phyloP scores from a whole-genome alignment of 2,329 filamentous ascomycete genomes.

The Aspergillus pseudoterreus region DNA sequence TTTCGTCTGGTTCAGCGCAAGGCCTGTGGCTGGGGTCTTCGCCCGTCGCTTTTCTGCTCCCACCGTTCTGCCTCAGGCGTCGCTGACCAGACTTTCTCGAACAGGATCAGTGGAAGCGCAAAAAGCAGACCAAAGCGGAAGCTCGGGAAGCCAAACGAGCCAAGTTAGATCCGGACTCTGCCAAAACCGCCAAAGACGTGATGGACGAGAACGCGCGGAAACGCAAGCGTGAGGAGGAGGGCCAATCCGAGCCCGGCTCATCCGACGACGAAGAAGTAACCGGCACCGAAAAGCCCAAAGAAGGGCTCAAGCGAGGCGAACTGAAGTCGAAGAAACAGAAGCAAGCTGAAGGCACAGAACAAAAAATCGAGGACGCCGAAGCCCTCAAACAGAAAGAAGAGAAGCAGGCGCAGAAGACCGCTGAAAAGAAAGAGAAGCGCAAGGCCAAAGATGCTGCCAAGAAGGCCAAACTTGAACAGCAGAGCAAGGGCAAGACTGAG shows the following conservation, averaged over 20 bases:
- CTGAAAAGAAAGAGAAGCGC: constrained; percentile 47
- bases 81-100: constrained; percentile 16
- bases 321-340: constrained; percentile 55
- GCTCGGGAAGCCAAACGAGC: constrained; percentile 76
- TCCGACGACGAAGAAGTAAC: constrained; percentile 40
- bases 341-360: constrained; percentile 33
- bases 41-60: constrained; percentile 12
- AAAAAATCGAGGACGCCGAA: constrained; percentile 32
- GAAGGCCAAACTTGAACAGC: constrained; percentile 32
- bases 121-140: constrained; percentile 93
- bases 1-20: constrained; percentile 7
- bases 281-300: constrained; percentile 50
- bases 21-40: background rate
- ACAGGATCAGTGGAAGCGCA: constrained; percentile 89
- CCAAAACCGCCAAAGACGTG: constrained; percentile 87
- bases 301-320: constrained; percentile 55
- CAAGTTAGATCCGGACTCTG: constrained; percentile 87
- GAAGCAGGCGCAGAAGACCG: constrained; percentile 46
- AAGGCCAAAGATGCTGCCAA: constrained; percentile 40
- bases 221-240: constrained; percentile 68
- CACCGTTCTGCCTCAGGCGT: constrained; percentile 7
- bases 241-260: constrained; percentile 35
- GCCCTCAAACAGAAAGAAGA: constrained; percentile 36
- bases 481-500: constrained; percentile 18
- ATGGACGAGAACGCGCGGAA: constrained; percentile 81